Evolutionary conservation across 2,329 filamentous ascomycete genomes (phyloP), one percentile per base, ranked within the genome.

Genomic region (Penicillium aurantiogriseum): DNA sequence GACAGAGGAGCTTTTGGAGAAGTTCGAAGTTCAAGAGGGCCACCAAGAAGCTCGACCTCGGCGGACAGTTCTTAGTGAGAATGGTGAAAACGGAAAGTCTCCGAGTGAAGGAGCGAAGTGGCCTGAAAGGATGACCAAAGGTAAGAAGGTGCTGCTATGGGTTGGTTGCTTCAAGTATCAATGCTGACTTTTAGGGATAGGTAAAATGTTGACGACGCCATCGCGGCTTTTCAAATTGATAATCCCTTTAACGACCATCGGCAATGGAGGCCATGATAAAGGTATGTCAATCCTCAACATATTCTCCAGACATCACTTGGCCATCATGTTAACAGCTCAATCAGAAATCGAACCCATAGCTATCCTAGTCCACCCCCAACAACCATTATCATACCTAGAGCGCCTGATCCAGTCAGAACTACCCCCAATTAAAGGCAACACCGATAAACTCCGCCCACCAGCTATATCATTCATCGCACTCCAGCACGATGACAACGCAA

Each of bases 301-400:
- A n/a, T 29, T 13, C 15, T 2, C 11, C 7, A 15, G 11, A 8
- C 36, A n/a, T 13, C 5, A 40, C 19, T 42, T 23, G 15, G 27
- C 8, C 21, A 23, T 19, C 21, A 27, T 36, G 5, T 60, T 66
- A 38, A 66, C 35, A 10, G 13, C 25, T 2, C 21, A 21, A 11
- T 8, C 39, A 75, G 83, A 87, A 47, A 85, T 93, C n/a, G 90
- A 95, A 65, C 91, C 92, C 0, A 80, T 96, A 13, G 92, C 92
- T 0, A 82, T 96, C 0, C 84, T 96, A 2, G 83, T 96, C 0
- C 92, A 96, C 66, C 92, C 92, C 0, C 90, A 95, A 61, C 92
- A 97, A 70, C 92, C 92, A 0, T 81, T 97, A 3, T 96, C 91
- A 9, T 96, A 96, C 72, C 85, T 96, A 42, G 91, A 96, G 72